phyloP scores from a whole-genome alignment of 2,329 filamentous ascomycete genomes.

The Calonectria pseudoturangicola region DNA sequence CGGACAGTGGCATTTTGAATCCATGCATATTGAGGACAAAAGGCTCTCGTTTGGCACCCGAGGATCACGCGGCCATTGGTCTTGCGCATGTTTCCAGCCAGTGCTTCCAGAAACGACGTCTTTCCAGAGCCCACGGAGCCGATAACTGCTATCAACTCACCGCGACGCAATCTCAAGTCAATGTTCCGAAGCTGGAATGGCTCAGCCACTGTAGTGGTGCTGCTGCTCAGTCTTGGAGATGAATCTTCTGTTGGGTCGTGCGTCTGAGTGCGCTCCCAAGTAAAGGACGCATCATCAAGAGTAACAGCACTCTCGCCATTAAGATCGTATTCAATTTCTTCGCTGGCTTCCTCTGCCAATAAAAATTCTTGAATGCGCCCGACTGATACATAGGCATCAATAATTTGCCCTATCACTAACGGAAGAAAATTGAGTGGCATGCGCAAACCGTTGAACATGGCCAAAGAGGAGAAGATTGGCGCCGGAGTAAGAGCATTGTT shows the following conservation, averaged over 20 bases:
- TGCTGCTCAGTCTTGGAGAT: slow-evolving; percentile 16
- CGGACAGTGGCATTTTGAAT: slow-evolving; percentile 66
- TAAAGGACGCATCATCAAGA: slow-evolving; percentile 17
- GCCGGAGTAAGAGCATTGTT: slow-evolving; percentile 17
- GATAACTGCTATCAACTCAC: slow-evolving; percentile 79
- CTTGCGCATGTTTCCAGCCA: slow-evolving; percentile 77
- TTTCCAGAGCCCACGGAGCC: slow-evolving; percentile 84
- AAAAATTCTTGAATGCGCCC: slow-evolving; percentile 26
- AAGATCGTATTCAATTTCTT: slow-evolving; percentile 8
- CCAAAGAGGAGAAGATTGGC: slow-evolving; percentile 21
- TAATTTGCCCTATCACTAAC: slow-evolving; percentile 23
- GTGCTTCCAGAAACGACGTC: slow-evolving; percentile 79
- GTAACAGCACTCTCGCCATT: not conserved
- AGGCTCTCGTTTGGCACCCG: slow-evolving; percentile 51
- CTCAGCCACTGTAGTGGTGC: not conserved
- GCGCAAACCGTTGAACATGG: slow-evolving; percentile 29
- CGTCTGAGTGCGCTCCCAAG: slow-evolving; percentile 11
- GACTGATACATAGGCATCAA: slow-evolving; percentile 23
- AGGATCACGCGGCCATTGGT: slow-evolving; percentile 9
- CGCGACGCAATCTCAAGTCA: slow-evolving; percentile 46
- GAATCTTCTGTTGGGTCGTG: not conserved
- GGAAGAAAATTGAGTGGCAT: slow-evolving; percentile 32
- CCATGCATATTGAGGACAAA: slow-evolving; percentile 69
- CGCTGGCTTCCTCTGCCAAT: slow-evolving; percentile 3
- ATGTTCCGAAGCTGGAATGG: slow-evolving; percentile 28